These are phyloP conservation scores for Vanrija humicola DNA, from an alignment of 1,284 basidiomycete species.

Conservation along the genomic window DNA sequence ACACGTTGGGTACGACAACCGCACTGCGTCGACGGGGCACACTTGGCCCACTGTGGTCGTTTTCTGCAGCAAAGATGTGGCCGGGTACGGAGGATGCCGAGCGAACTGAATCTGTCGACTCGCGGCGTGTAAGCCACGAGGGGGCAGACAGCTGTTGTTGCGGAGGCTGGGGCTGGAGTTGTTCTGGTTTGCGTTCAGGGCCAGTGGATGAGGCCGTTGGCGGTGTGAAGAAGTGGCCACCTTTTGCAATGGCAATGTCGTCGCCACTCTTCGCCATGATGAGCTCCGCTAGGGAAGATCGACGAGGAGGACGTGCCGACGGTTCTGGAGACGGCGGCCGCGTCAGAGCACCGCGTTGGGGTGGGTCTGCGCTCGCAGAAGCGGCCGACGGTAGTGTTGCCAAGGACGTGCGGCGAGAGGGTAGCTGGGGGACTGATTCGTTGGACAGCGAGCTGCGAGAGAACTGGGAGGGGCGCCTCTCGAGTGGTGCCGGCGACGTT, in stretches of 20 bases:
- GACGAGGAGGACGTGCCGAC: slow-evolving; percentile 9
- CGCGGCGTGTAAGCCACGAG: slow-evolving; percentile 13
- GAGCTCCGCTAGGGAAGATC: slow-evolving; percentile 38
- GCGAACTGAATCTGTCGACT: slow-evolving; percentile 25
- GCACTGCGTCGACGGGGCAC: background rate
- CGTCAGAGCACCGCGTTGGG: slow-evolving; percentile 14
- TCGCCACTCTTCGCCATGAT: slow-evolving; percentile 42
- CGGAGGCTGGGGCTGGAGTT: no score
- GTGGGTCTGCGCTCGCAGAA: background rate
- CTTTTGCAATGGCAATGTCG: slow-evolving; percentile 24
- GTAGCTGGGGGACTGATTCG: slow-evolving; percentile 10
- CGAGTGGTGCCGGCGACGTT: slow-evolving; percentile 11
- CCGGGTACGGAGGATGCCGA: slow-evolving; percentile 7
- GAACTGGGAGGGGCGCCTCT: slow-evolving; percentile 20
- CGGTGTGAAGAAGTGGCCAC: slow-evolving; percentile 5
- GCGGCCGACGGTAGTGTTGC: background rate
- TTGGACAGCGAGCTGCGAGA: slow-evolving; percentile 2
- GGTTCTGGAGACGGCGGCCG: slow-evolving; percentile 28
- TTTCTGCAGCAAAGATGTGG: background rate
- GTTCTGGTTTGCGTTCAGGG: background rate
- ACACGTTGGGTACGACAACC: background rate
- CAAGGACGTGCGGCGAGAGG: background rate
- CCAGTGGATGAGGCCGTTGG: slow-evolving; percentile 3
- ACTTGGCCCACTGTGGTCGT: background rate
- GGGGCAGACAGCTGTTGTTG: no score